Evolutionary conservation across 2,329 filamentous ascomycete genomes (phyloP), one percentile per base, ranked within the genome.

Genomic region (Fusarium equiseti): DNA sequence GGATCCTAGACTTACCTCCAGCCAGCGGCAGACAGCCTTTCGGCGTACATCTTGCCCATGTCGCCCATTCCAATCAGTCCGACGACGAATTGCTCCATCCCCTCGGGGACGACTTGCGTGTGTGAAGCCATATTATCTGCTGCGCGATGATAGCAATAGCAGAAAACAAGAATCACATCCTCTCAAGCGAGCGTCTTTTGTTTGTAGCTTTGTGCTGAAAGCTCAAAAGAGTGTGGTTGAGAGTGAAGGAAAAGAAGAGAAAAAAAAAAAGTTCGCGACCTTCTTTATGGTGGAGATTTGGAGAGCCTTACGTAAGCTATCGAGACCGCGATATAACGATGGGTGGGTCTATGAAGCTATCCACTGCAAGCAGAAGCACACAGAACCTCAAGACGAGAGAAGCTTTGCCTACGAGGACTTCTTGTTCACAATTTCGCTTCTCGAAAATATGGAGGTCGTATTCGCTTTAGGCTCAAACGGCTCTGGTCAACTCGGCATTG

Each of bases 61-160:
- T 98, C 95, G 72, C 96, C 96, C 95, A 99, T 98, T 66, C 96
- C 96, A 80, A 99, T 99, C 78, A 99, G 92, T 73, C 96, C 96
- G 73, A 99, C 88, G 69, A 91, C 89, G 79, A 93, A 93, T 77
- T 88, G 85, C 74, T 91, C 88, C 90, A 89, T 89, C 71, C 77
- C 83, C 16, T 76, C 66, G 20, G 83, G 83, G 68, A 82, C 64
- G 48, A 73, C 44, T 46, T 62, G 65, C 42, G 64, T 59, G 27
- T 65, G 46, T 54, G 75, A 73, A 57, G 76, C 73, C 79, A 81
- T 81, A 66, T 50, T 73, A 57, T 74, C 65, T 76, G 63, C 68
- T 73, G 69, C 70, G 68, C 56, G 65, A 67, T 69, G 69, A 66
- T 63, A 68, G 31, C 63, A 70, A 53, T 69, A 76, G 66, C 70